A percentile compares a stretch with the other conserved stretches of the same genome.
These are phyloP conservation scores for Fusarium sambucinum DNA, from an alignment of 2,329 filamentous ascomycete genomes.

Conservation along the genomic window DNA sequence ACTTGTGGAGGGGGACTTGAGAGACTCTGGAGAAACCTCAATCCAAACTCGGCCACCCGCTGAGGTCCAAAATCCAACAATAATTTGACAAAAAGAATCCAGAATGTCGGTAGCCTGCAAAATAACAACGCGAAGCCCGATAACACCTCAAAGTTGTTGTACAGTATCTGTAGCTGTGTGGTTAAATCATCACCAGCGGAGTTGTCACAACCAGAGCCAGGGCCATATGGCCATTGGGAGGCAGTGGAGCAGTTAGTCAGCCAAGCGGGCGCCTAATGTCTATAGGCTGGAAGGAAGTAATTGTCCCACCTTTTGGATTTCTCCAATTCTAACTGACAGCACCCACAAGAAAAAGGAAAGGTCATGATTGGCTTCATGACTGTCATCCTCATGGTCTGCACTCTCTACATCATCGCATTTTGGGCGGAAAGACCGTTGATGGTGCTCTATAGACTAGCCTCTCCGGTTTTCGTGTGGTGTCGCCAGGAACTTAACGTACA, in stretches of 20 bases:
- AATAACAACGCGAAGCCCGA: constrained; percentile 18
- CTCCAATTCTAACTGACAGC: constrained; percentile 25
- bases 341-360: constrained; percentile 10
- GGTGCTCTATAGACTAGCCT: background rate
- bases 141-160: constrained; percentile 25
- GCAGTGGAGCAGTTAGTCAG: constrained; percentile 30
- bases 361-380: constrained; percentile 6
- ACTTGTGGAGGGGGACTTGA: constrained; percentile 34
- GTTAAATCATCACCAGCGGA: constrained; percentile 51
- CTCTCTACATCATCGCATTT: background rate
- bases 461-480: background rate
- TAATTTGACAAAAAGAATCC: constrained; percentile 9
- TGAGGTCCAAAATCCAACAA: constrained; percentile 17
- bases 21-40: constrained; percentile 35
- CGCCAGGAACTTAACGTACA: background rate
- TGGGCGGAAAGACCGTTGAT: background rate
- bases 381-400: background rate
- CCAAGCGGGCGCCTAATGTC: constrained; percentile 11
- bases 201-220: constrained; percentile 44
- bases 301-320: constrained; percentile 4
- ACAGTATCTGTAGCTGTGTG: constrained; percentile 33
- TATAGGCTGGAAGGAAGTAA: background rate
- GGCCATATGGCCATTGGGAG: constrained; percentile 43
- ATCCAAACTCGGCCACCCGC: constrained; percentile 14
- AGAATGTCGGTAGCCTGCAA: constrained; percentile 3